phyloP scores from a whole-genome alignment of 2,329 filamentous ascomycete species.

The Aschersonia sp. region DNA sequence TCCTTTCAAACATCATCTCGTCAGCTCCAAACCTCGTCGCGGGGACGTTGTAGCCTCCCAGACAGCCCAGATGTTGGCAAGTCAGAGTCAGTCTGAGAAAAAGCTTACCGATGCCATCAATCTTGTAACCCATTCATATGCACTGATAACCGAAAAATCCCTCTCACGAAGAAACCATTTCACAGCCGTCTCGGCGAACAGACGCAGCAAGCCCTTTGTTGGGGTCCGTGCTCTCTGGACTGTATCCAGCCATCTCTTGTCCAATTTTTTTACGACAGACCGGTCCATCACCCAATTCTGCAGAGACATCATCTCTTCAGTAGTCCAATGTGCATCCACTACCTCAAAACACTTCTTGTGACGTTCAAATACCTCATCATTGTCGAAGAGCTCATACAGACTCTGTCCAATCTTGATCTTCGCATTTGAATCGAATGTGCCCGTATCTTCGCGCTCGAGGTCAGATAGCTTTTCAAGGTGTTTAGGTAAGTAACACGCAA shows the following conservation, averaged over 20 bases:
- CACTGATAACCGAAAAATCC: neutral
- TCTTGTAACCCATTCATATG: neutral
- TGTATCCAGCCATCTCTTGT: neutral
- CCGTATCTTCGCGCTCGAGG: neutral
- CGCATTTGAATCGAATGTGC: neutral
- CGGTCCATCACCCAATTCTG: neutral
- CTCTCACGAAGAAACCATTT: neutral
- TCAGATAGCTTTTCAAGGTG: neutral
- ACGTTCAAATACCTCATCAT: neutral
- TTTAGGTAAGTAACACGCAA: neutral
- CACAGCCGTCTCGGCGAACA: neutral
- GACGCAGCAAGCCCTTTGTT: neutral
- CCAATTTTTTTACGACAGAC: neutral
- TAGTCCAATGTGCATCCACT: neutral
- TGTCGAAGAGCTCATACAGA: neutral
- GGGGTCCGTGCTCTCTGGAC: neutral
- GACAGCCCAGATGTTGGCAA: neutral
- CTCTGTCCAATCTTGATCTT: neutral
- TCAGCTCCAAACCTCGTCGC: neutral
- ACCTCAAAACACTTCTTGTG: neutral
- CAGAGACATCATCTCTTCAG: neutral
- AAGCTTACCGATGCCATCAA: neutral
- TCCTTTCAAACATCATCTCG: neutral
- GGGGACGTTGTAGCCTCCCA: neutral
- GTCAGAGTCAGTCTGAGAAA: neutral